Conservation (phyloP, 2,329 filamentous ascomycete genomes). For the Fonsecaea pedrosoi region DNA sequence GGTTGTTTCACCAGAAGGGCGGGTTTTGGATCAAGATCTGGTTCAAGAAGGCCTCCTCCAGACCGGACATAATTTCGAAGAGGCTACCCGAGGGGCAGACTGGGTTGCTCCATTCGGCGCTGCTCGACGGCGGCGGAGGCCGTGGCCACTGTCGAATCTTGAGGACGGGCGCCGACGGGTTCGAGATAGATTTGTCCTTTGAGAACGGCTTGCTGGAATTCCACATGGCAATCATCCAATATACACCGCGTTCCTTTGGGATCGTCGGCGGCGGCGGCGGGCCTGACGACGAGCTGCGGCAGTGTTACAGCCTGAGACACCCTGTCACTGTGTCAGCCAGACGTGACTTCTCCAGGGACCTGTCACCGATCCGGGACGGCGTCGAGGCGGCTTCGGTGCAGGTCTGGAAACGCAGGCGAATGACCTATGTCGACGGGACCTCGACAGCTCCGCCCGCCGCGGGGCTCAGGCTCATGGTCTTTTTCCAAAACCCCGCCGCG, state of each 20-base stretch:
- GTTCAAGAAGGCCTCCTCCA: neutral
- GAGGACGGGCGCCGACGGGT: neutral
- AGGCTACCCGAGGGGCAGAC: neutral
- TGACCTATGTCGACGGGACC: constrained; percentile 1
- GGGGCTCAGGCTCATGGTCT: constrained; percentile 2
- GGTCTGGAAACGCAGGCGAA: neutral
- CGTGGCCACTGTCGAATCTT: constrained; percentile 11
- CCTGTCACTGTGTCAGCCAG: neutral
- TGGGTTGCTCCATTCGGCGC: constrained; percentile 1
- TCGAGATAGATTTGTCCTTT: constrained; percentile 5
- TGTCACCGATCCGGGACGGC: neutral
- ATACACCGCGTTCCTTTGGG: neutral
- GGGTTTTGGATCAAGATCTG: constrained; percentile 6
- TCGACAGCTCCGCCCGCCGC: neutral
- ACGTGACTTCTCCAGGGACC: neutral
- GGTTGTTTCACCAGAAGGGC: constrained; percentile 5
- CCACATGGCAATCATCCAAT: neutral
- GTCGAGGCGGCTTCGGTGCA: neutral
- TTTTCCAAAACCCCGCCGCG: constrained; percentile 1
- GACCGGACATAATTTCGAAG: neutral
- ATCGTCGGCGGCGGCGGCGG: neutral
- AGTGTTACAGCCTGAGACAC: constrained; percentile 5
- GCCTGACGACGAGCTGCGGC: constrained; percentile 1
- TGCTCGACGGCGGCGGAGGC: neutral
- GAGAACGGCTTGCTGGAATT: constrained; percentile 1